Evolutionary conservation across 129 eudicot genomes (phyloP).

Genomic region (Apium graveolens): DNA sequence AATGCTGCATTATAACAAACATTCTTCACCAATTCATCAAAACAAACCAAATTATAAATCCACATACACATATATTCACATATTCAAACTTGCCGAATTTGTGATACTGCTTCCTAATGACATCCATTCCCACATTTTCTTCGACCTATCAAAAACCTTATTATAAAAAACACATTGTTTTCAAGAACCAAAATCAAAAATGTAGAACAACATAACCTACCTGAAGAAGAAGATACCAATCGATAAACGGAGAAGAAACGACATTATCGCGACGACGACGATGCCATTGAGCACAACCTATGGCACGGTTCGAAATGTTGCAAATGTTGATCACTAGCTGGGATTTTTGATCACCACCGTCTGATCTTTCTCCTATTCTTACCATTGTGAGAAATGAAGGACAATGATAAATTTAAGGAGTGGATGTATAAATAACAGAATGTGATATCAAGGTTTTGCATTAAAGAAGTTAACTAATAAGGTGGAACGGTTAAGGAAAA

Average conservation of each 20-base stretch:
- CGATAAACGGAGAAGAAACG: slow-evolving; percentile 37
- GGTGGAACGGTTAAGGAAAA: slow-evolving; percentile 51
- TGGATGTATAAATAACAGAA: not conserved
- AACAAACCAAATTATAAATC: not conserved
- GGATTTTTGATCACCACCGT: slow-evolving; percentile 24
- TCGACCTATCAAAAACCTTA: slow-evolving; percentile 35
- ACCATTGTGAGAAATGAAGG: slow-evolving; percentile 14
- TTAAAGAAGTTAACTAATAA: slow-evolving; percentile 21
- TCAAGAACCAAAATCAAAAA: not conserved
- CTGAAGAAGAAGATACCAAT: slow-evolving; percentile 67
- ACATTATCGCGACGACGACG: slow-evolving; percentile 10
- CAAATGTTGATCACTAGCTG: slow-evolving; percentile 44
- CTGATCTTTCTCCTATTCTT: slow-evolving; percentile 17
- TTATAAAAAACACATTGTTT: not conserved
- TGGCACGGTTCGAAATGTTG: slow-evolving; percentile 36
- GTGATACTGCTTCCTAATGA: slow-evolving; percentile 55
- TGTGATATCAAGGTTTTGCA: not conserved
- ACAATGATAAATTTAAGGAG: not conserved
- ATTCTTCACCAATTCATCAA: not conserved
- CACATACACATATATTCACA: not conserved
- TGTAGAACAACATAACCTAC: slow-evolving; percentile 25
- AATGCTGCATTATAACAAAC: slow-evolving; percentile 44
- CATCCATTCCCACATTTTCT: slow-evolving; percentile 50
- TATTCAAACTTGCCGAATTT: slow-evolving; percentile 43
- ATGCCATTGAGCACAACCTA: slow-evolving; percentile 26